Conservation (phyloP, 169 alveolate species). For the Blepharisma undulans region DNA sequence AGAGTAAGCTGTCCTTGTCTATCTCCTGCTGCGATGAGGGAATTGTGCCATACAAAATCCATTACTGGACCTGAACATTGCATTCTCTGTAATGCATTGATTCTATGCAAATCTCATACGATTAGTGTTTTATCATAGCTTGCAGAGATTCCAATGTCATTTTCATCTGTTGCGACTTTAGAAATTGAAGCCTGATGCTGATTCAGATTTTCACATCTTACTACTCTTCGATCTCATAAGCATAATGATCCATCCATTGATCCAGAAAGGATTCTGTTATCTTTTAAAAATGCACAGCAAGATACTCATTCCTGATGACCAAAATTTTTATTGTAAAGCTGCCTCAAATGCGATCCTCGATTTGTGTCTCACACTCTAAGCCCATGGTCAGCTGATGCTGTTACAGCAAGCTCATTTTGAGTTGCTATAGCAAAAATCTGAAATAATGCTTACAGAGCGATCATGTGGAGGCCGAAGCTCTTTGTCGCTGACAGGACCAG, state of each 20-base stretch:
- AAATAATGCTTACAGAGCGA: constrained; percentile 16
- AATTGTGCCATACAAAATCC: constrained; percentile 72
- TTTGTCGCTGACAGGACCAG: constrained; percentile 36
- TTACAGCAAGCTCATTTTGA: constrained; percentile 65
- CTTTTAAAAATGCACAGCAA: constrained; percentile 59
- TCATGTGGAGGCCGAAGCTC: constrained; percentile 34
- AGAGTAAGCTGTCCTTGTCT: constrained; percentile 72
- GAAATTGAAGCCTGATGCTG: constrained; percentile 75
- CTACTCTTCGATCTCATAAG: constrained; percentile 75
- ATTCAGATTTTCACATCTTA: constrained; percentile 62
- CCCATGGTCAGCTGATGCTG: constrained; percentile 82
- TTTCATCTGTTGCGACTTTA: constrained; percentile 67
- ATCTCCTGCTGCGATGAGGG: constrained; percentile 69
- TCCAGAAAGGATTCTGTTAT: constrained; percentile 71
- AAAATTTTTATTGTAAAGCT: constrained; percentile 67
- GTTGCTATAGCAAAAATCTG: constrained; percentile 68
- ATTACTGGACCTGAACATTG: constrained; percentile 68
- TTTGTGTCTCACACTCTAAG: constrained; percentile 69
- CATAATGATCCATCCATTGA: constrained; percentile 79
- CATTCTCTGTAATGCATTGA: constrained; percentile 58
- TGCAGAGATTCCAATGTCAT: constrained; percentile 64
- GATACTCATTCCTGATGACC: constrained; percentile 86
- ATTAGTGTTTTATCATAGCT: constrained; percentile 77
- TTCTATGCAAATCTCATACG: constrained; percentile 72
- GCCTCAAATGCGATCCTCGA: constrained; percentile 65